phyloP scores from a whole-genome alignment of 2,329 filamentous ascomycete genomes.

The Colletotrichum aenigma region DNA sequence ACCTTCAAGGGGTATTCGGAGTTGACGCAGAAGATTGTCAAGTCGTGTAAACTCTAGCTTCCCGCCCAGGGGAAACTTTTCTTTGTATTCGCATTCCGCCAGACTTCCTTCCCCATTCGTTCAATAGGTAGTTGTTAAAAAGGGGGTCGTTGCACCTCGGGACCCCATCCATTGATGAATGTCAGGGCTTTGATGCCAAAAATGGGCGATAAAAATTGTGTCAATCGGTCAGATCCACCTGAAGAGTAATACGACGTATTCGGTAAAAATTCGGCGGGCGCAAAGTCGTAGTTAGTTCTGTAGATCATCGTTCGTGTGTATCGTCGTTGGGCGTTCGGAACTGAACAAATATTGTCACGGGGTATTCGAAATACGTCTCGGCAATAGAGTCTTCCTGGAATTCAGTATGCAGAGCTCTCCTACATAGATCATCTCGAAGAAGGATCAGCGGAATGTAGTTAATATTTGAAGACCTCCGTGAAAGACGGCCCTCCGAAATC shows the following conservation, averaged over 20 bases:
- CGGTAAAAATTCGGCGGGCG: not conserved
- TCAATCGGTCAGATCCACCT: not conserved
- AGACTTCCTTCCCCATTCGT: not conserved
- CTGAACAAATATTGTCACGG: too few species aligned
- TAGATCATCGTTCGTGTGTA: not conserved
- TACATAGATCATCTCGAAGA: too few species aligned
- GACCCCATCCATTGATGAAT: not conserved
- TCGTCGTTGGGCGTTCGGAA: too few species aligned
- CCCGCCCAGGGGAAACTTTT: not conserved
- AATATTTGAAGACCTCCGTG: not conserved
- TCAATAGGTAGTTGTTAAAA: not conserved
- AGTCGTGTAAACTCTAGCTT: not conserved
- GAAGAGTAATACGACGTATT: not conserved
- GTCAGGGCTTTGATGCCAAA: not conserved
- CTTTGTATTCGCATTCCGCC: not conserved
- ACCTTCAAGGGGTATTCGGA: not conserved
- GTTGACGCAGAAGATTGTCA: not conserved
- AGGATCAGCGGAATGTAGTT: not conserved
- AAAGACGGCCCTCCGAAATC: not conserved
- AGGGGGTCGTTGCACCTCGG: not conserved
- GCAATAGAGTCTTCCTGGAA: too few species aligned
- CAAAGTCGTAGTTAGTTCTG: fast-evolving
- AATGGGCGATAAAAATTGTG: not conserved
- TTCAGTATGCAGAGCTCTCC: too few species aligned
- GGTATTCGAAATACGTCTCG: too few species aligned